Conservation (phyloP, 78 protist species). For the Acrasis kona region DNA sequence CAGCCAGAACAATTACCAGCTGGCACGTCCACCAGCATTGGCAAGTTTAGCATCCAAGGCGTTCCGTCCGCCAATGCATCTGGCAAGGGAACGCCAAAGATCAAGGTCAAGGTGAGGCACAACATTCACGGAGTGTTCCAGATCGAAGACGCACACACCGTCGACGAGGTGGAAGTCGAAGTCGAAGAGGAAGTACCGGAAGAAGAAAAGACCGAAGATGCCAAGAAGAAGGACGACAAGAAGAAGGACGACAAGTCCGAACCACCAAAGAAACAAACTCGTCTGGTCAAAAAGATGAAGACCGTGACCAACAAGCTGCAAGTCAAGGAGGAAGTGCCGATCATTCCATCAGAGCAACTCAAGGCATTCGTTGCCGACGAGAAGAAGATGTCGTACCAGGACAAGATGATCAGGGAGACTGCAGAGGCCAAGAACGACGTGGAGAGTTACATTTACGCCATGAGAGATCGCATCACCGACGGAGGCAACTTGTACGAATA, state of each 20-base stretch:
- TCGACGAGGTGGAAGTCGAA: conserved; percentile 19
- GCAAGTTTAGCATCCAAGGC: conserved; percentile 3
- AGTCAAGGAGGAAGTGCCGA: not conserved
- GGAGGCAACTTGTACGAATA: conserved; percentile 14
- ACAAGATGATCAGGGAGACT: conserved; percentile 41
- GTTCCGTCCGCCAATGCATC: conserved; percentile 34
- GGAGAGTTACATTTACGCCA: conserved; percentile 74
- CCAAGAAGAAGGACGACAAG: conserved; percentile 39
- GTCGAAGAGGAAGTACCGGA: not conserved
- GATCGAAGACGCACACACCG: conserved; percentile 44
- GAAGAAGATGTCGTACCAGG: conserved; percentile 49
- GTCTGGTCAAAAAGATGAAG: conserved; percentile 24
- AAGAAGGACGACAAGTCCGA: conserved; percentile 8
- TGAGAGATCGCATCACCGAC: conserved; percentile 45
- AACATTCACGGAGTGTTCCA: conserved; percentile 52
- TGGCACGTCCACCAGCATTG: not conserved
- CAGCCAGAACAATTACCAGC: not conserved
- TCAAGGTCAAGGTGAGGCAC: conserved; percentile 61
- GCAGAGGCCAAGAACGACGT: conserved; percentile 56
- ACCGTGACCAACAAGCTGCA: conserved; percentile 35
- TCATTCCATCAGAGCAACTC: conserved; percentile 10
- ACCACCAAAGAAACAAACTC: too few species aligned
- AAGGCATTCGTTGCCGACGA: conserved; percentile 16
- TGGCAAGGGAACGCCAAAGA: conserved; percentile 12
- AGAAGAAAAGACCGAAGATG: not conserved